phyloP scores from a whole-genome alignment of 345 rosid species.

The Syzygium aqueum region DNA sequence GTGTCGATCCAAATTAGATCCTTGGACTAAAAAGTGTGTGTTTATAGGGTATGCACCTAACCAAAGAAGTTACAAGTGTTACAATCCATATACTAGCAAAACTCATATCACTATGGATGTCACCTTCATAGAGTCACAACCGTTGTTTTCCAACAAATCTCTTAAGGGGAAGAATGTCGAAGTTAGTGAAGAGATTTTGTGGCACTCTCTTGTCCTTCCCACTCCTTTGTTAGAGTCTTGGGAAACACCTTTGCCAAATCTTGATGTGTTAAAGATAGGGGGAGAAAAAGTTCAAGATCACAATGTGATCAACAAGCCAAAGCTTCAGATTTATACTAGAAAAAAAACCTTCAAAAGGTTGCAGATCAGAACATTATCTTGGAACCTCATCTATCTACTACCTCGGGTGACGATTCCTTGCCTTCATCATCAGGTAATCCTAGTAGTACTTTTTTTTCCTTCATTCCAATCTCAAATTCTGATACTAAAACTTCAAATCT shows the following conservation, averaged over 20 bases:
- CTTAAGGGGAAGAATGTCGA: background rate
- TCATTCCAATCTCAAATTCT: background rate
- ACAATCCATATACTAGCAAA: background rate
- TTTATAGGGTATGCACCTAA: background rate
- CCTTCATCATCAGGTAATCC: background rate
- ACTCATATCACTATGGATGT: background rate
- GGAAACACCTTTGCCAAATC: fast-evolving
- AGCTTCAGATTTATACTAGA: background rate
- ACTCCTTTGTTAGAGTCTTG: background rate
- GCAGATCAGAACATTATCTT: background rate
- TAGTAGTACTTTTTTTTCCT: background rate
- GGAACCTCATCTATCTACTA: fast-evolving
- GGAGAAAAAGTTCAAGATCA: background rate
- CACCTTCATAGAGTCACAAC: background rate
- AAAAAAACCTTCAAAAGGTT: background rate
- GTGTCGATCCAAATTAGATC: background rate
- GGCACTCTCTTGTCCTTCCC: fast-evolving
- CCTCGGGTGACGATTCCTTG: background rate
- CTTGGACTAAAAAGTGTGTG: fast-evolving
- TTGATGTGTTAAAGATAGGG: background rate
- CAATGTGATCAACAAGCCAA: fast-evolving
- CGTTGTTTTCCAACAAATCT: background rate
- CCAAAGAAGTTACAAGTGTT: background rate
- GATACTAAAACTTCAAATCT: background rate
- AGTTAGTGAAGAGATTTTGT: background rate